Conservation (phyloP, 768 basidiomycete genomes). For the Cantharellus cinnabarinus region DNA sequence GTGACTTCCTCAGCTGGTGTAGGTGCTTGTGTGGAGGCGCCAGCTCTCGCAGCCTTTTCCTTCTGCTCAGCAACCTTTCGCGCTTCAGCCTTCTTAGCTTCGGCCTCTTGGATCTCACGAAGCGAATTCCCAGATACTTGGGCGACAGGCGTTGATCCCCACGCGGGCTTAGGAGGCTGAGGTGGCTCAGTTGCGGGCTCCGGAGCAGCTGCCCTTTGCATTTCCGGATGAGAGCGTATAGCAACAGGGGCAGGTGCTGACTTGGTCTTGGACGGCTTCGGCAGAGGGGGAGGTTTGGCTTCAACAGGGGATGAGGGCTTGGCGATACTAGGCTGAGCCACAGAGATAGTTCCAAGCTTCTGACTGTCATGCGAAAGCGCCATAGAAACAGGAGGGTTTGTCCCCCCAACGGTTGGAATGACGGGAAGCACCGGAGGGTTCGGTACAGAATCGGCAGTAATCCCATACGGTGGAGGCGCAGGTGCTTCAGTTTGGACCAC, state of each 20-base stretch:
- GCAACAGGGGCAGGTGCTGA: not conserved
- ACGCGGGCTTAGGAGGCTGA: slow-evolving; percentile 31
- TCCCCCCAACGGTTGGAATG: not conserved
- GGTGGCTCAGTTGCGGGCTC: slow-evolving; percentile 10
- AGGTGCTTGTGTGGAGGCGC: slow-evolving; percentile 16
- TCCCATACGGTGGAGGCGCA: not conserved
- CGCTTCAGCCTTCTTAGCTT: slow-evolving; percentile 56
- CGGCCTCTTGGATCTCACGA: slow-evolving; percentile 89
- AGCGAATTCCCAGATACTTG: slow-evolving; percentile 31
- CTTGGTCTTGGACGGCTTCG: not conserved
- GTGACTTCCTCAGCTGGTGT: slow-evolving; percentile 12
- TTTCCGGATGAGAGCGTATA: not conserved
- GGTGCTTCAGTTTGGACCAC: slow-evolving; percentile 2
- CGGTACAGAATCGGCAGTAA: not conserved
- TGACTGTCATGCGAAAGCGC: not conserved
- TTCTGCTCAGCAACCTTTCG: slow-evolving; percentile 57
- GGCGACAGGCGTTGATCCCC: slow-evolving; percentile 25
- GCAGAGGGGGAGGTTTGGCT: slow-evolving; percentile 2
- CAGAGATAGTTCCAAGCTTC: not conserved
- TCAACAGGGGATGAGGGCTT: slow-evolving; percentile 10
- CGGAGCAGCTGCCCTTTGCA: slow-evolving; percentile 9
- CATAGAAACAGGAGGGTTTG: not conserved
- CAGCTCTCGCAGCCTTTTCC: slow-evolving; percentile 25
- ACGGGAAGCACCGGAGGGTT: not conserved
- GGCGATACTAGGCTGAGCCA: slow-evolving; percentile 6